phyloP scores from a whole-genome alignment of 1,284 basidiomycete species.

The Ustilago vetiveriae region DNA sequence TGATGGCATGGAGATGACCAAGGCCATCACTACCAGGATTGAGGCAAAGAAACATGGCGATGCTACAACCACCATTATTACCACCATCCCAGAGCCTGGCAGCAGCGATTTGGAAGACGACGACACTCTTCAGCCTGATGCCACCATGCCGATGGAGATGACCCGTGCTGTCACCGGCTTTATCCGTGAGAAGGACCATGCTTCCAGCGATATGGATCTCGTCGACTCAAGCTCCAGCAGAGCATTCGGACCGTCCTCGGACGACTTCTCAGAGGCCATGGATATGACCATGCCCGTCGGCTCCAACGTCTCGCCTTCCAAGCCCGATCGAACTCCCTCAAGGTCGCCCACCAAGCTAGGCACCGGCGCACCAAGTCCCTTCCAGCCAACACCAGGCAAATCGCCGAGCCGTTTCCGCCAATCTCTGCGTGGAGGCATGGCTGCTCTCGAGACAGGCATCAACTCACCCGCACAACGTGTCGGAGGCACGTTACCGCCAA shows the following conservation, averaged over 20 bases:
- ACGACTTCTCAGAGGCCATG: conserved; percentile 44
- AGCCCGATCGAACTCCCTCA: conserved; percentile 18
- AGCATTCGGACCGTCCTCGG: conserved; percentile 20
- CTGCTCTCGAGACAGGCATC: conserved; percentile 26
- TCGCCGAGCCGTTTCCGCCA: conserved; percentile 46
- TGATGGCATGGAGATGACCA: conserved; percentile 47
- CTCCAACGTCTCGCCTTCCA: conserved; percentile 24
- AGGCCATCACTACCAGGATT: conserved; percentile 46
- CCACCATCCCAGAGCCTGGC: conserved; percentile 20
- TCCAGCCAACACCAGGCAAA: conserved; percentile 38
- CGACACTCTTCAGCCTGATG: conserved; percentile 33
- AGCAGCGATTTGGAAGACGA: conserved; percentile 42
- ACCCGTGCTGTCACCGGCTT: conserved; percentile 41
- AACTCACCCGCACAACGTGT: conserved; percentile 43
- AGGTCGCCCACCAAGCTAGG: conserved; percentile 14
- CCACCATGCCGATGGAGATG: conserved; percentile 48
- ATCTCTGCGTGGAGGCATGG: conserved; percentile 42
- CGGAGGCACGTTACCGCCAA: conserved; percentile 21
- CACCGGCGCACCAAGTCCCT: conserved; percentile 30
- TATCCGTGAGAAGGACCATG: conserved; percentile 38
- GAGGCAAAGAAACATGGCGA: conserved; percentile 40
- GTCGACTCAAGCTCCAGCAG: conserved; percentile 34
- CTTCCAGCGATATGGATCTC: conserved; percentile 45
- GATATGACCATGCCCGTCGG: conserved; percentile 54
- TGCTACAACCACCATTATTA: conserved; percentile 37